phyloP scores from a whole-genome alignment of 2,329 filamentous ascomycete species.

The Xylaria hypoxylon region DNA sequence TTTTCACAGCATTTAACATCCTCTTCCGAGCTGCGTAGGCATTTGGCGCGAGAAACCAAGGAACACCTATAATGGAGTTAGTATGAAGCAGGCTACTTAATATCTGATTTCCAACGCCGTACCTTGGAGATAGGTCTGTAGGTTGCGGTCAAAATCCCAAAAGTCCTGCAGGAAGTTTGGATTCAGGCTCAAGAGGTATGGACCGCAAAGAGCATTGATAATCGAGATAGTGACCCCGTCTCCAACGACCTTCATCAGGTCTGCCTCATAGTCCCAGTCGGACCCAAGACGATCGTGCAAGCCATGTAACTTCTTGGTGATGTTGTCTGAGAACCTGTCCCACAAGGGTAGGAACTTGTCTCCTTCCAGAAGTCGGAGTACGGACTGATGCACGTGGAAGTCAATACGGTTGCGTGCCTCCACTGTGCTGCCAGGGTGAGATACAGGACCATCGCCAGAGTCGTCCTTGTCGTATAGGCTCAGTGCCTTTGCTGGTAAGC shows the following conservation, averaged over 20 bases:
- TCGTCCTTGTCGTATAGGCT: constrained; percentile 47
- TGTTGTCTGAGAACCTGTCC: constrained; percentile 43
- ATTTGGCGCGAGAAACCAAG: constrained; percentile 45
- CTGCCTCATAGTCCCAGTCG: constrained; percentile 38
- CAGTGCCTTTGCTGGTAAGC: constrained; percentile 44
- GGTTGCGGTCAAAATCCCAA: constrained; percentile 47
- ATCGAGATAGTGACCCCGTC: constrained; percentile 41
- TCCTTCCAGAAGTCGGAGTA: constrained; percentile 43
- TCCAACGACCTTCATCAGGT: constrained; percentile 43
- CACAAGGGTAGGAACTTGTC: constrained; percentile 44
- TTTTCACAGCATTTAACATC: constrained; percentile 41
- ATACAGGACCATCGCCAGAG: constrained; percentile 43
- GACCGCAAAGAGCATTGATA: constrained; percentile 45
- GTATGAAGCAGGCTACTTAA: constrained; percentile 17
- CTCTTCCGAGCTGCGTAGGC: constrained; percentile 44
- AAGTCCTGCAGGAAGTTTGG: constrained; percentile 44
- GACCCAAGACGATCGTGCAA: constrained; percentile 34
- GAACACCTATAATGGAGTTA: constrained; percentile 35
- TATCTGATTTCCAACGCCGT: constrained; percentile 3
- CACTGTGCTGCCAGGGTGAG: constrained; percentile 38
- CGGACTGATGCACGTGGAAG: constrained; percentile 41
- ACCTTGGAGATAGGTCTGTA: constrained; percentile 48
- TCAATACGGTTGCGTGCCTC: constrained; percentile 43
- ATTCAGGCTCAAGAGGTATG: constrained; percentile 42
- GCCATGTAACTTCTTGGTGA: constrained; percentile 37